These are phyloP conservation scores for Ramularia endophylla DNA, from an alignment of 2,329 filamentous ascomycete species.

Conservation along the genomic window DNA sequence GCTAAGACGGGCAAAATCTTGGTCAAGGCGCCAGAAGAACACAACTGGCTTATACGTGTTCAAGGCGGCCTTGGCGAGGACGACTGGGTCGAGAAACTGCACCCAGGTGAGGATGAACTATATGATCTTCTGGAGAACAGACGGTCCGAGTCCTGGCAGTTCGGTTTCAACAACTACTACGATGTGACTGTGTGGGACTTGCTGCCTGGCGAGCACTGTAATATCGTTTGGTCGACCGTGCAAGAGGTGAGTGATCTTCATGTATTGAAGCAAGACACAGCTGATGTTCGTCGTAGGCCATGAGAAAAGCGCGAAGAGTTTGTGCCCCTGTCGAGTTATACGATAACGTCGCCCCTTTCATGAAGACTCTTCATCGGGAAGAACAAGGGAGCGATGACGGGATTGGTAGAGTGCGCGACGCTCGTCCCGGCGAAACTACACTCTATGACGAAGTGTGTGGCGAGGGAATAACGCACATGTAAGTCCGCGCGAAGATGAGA, in stretches of 20 bases:
- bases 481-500: no score
- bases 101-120: slow-evolving; percentile 33
- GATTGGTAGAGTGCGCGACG: no score
- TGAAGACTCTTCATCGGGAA: slow-evolving; percentile 35
- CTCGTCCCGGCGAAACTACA: no score
- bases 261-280: no score
- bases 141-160: slow-evolving; percentile 30
- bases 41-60: slow-evolving; percentile 36
- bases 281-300: slow-evolving; percentile 9
- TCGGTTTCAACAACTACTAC: slow-evolving; percentile 40
- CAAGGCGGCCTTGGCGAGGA: slow-evolving; percentile 34
- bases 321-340: slow-evolving; percentile 29
- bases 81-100: slow-evolving; percentile 34
- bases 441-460: no score
- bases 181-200: slow-evolving; percentile 40
- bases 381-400: slow-evolving; percentile 8
- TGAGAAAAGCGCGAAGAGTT: slow-evolving; percentile 36
- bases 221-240: slow-evolving; percentile 11
- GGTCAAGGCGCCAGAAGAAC: slow-evolving; percentile 32
- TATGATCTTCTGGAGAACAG: slow-evolving; percentile 36
- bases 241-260: slow-evolving; percentile 21
- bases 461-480: slow-evolving; percentile 8
- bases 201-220: slow-evolving; percentile 29
- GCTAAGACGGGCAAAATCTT: slow-evolving; percentile 35
- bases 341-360: slow-evolving; percentile 28